Conservation (phyloP, 2,329 filamentous ascomycete species). For the Diplodia seriata region DNA sequence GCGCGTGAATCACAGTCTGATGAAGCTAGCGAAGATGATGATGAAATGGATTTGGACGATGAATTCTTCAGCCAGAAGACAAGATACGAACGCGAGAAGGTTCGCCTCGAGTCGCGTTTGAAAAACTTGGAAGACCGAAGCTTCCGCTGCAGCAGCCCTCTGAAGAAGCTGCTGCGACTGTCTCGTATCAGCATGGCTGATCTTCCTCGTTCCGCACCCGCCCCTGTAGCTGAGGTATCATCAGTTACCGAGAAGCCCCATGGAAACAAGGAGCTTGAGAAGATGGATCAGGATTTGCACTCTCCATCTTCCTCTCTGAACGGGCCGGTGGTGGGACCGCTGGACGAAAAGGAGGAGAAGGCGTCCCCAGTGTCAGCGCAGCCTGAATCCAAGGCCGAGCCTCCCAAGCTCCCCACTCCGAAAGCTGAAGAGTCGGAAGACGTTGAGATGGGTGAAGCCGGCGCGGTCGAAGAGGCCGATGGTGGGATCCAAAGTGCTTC, state of each 20-base stretch:
- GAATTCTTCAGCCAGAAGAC: constrained; percentile 53
- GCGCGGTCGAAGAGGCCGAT: constrained; percentile 33
- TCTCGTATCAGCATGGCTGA: constrained; percentile 47
- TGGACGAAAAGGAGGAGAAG: constrained; percentile 15
- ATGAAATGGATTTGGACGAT: constrained; percentile 56
- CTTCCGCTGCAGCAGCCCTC: constrained; percentile 52
- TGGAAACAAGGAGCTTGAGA: constrained; percentile 4
- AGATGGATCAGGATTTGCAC: constrained; percentile 3
- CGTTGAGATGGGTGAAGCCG: constrained; percentile 32
- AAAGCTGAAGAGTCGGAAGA: constrained; percentile 47
- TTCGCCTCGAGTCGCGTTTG: constrained; percentile 52
- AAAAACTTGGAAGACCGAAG: constrained; percentile 52
- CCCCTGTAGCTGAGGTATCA: constrained; percentile 30
- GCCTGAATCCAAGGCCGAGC: not conserved
- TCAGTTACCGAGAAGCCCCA: not conserved
- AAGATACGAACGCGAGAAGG: constrained; percentile 55
- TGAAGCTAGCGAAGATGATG: constrained; percentile 52
- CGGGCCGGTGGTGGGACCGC: not conserved
- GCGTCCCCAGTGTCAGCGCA: not conserved
- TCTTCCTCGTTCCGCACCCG: constrained; percentile 35
- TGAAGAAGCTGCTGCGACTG: constrained; percentile 53
- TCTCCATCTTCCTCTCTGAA: not conserved
- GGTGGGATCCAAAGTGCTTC: constrained; percentile 30
- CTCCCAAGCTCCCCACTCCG: constrained; percentile 42
- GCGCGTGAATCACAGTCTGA: constrained; percentile 27